A percentile compares a stretch with the other conserved stretches of the same genome.
These are phyloP conservation scores for Paxillus ammoniavirescens DNA, from an alignment of 768 basidiomycete genomes.

Conservation along the genomic window DNA sequence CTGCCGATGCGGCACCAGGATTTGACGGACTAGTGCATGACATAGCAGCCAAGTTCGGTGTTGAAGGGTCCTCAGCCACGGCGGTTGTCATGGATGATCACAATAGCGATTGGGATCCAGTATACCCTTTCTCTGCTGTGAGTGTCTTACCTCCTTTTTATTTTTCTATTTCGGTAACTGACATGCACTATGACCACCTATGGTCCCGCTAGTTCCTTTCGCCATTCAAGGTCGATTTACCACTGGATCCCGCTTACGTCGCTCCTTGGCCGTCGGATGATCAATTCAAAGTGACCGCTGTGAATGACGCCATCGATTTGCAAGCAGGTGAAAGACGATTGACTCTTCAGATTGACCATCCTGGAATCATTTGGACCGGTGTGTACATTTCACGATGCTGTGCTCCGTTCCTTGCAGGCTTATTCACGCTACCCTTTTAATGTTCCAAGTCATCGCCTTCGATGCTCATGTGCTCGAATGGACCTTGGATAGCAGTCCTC, in stretches of 20 bases:
- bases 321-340: conserved; percentile 65
- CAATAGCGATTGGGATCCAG: conserved; percentile 85
- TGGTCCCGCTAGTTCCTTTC: conserved; percentile 62
- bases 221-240: conserved; percentile 75
- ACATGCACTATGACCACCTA: conserved; percentile 3
- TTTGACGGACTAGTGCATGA: conserved; percentile 59
- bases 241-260: conserved; percentile 44
- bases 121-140: conserved; percentile 81
- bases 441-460: conserved; percentile 71
- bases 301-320: conserved; percentile 55
- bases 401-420: neutral
- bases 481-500: conserved; percentile 80
- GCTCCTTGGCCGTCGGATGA: conserved; percentile 47
- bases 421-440: neutral
- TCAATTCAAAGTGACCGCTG: conserved; percentile 53
- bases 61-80: conserved; percentile 35
- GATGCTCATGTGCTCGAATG: conserved; percentile 87
- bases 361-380: conserved; percentile 87
- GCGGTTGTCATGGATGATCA: conserved; percentile 67
- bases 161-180: neutral
- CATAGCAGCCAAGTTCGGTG: conserved; percentile 63
- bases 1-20: conserved; percentile 81
- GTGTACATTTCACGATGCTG: conserved; percentile 14
- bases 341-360: conserved; percentile 70
- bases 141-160: conserved; percentile 13